Evolutionary conservation across 768 basidiomycete genomes (phyloP).

Genomic region (Leccinum ochraceum): DNA sequence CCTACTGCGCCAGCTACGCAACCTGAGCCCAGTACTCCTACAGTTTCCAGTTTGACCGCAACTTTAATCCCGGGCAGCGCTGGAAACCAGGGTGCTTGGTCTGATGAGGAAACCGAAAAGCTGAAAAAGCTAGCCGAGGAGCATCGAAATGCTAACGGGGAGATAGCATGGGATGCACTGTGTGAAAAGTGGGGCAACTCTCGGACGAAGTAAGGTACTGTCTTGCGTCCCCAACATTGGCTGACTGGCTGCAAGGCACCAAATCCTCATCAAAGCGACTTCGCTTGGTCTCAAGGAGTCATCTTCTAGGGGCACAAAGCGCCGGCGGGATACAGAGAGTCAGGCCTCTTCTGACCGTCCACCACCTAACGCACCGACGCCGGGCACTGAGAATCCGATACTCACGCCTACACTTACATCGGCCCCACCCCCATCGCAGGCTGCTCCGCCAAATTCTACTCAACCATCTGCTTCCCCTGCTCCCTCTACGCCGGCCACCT

Average conservation of each 20-base stretch:
- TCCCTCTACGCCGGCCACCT: conserved; percentile 32
- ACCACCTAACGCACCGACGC: conserved; percentile 21
- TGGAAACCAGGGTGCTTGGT: conserved; percentile 73
- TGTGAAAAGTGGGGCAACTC: conserved; percentile 72
- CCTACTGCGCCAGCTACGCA: conserved; percentile 40
- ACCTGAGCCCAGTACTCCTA: conserved; percentile 29
- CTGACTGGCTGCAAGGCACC: conserved; percentile 52
- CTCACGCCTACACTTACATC: conserved; percentile 24
- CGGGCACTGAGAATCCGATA: conserved; percentile 21
- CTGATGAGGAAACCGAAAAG: conserved; percentile 73
- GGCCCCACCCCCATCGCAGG: conserved; percentile 29
- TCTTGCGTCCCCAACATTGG: not conserved
- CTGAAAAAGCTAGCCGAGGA: conserved; percentile 71
- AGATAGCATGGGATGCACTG: conserved; percentile 80
- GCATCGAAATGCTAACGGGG: conserved; percentile 47
- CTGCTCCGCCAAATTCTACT: conserved; percentile 30
- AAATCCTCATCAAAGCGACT: conserved; percentile 82
- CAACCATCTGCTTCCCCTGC: conserved; percentile 28
- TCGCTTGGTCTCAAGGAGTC: conserved; percentile 78
- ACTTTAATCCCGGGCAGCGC: conserved; percentile 28
- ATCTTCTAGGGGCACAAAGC: conserved; percentile 61
- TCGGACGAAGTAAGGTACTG: conserved; percentile 59
- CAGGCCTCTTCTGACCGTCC: conserved; percentile 28
- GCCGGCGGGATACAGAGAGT: conserved; percentile 51
- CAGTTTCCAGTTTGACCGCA: conserved; percentile 26